These are phyloP conservation scores for Plasmodium blacklocki DNA, from an alignment of 169 alveolate species.

Conservation along the genomic window DNA sequence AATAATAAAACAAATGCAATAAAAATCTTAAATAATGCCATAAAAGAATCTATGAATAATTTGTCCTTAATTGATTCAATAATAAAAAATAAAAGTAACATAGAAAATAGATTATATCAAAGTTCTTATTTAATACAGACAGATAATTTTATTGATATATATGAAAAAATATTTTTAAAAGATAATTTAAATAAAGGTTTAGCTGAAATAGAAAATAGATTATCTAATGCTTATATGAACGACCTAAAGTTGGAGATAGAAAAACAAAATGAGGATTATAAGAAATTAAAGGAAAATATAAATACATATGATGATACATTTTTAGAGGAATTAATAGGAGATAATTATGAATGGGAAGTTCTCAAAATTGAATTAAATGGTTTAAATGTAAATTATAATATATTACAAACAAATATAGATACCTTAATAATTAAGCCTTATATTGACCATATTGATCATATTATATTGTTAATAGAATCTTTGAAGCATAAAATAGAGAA, in stretches of 20 bases:
- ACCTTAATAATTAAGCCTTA: slow-evolving; percentile 2
- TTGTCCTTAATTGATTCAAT: not conserved
- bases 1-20: slow-evolving; percentile 9
- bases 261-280: not conserved
- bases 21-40: slow-evolving; percentile 23
- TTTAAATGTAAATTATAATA: slow-evolving; percentile 12
- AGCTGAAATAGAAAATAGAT: not conserved
- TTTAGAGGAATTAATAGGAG: slow-evolving; percentile 2
- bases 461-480: too few relatives aligned
- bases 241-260: not conserved
- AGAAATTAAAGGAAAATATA: slow-evolving; percentile 10
- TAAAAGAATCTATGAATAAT: slow-evolving; percentile 13
- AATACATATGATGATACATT: slow-evolving; percentile 8
- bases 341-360: slow-evolving; percentile 23
- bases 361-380: not conserved
- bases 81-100: slow-evolving; percentile 1
- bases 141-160: slow-evolving; percentile 4
- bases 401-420: slow-evolving; percentile 19
- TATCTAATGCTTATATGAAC: not conserved
- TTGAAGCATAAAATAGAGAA: too few relatives aligned
- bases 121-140: slow-evolving; percentile 3
- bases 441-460: too few relatives aligned
- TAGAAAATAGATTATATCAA: not conserved
- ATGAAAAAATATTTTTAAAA: slow-evolving; percentile 16
- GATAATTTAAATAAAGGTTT: not conserved